Conservation (phyloP, 73 alveolate species). For the Breviolum minutum region DNA sequence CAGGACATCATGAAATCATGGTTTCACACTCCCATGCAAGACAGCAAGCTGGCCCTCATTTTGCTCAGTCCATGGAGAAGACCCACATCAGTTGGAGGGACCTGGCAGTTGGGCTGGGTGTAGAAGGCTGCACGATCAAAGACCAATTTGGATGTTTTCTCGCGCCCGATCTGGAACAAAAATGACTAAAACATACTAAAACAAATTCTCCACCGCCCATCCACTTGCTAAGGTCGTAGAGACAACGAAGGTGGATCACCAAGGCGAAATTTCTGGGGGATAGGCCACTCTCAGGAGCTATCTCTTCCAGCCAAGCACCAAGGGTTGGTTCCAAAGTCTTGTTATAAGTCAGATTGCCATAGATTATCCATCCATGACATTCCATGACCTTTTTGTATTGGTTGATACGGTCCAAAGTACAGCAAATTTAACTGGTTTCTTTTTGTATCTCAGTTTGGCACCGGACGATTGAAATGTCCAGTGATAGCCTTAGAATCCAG, state of each 20-base stretch:
- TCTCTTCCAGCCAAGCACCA: not conserved
- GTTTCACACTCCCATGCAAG: not conserved
- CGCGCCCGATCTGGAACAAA: no score
- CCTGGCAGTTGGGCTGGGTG: not conserved
- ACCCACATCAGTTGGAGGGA: conserved; percentile 81
- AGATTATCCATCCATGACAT: no score
- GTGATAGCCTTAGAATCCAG: not conserved
- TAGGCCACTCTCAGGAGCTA: not conserved
- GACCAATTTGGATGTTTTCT: no score
- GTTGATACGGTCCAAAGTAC: not conserved
- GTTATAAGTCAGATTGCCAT: no score
- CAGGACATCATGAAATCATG: not conserved
- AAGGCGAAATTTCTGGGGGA: not conserved
- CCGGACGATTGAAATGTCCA: not conserved
- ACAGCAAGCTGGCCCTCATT: not conserved
- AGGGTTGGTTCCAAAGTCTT: not conserved
- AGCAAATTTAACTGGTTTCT: not conserved
- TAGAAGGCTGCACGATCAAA: no score
- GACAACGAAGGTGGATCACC: conserved; percentile 95
- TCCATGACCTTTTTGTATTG: not conserved
- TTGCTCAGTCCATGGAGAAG: conserved; percentile 93
- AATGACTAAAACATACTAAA: no score
- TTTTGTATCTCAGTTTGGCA: not conserved
- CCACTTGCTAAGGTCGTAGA: conserved; percentile 53
- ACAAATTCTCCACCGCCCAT: not conserved